Base-by-base conservation (phyloP, 805 yeast genomes). In the Yamadazyma laniorum region DNA sequence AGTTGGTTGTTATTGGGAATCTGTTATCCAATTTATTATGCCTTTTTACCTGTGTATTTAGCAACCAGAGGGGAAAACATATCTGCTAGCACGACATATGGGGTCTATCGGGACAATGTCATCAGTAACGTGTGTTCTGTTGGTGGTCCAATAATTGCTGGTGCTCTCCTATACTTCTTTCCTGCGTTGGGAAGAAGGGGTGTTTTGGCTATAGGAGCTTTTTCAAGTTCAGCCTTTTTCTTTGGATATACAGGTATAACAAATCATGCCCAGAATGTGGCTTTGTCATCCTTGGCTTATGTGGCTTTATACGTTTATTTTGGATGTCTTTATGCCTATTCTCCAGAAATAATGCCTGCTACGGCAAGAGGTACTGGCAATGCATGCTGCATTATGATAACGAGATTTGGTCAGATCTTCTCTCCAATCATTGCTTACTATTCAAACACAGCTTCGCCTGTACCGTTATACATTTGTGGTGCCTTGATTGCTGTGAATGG, bases 161-260 rank as follows among this genome's bases (percentile, higher is more conserved):
- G 75, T 34, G 58, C 47, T 25, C 38, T 70, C 15, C 38, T 55
- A 18, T 54, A 47, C 33, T 48, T 49, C 37, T 29, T 57, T 34
- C 61, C 58, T 3, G 32, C 35, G 2, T 53, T 79, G 18, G 82
- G 83, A 8, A 65, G 82, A 52, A 65, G 77, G 48, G 84, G 83
- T 17, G 71, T 80, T 1, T 64, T 80, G 71, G 60, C 63, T 1
- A 61, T 74, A 39, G 81, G 84, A 27, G 75, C 79, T 3, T 27
- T 79, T 8, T 47, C 70, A 18, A 61, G 79, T 1, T 77, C 78
- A 72, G 77, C 75, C 1, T 70, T 80, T 36, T 56, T 80, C 42
- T 79, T 79, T 50, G 82, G 82, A 33, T 79, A 79, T 51, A 80
- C 85, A 15, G 73, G 78, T 1, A 77, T 78, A 8, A 68, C 72